phyloP scores from a whole-genome alignment of 306 rosid species.

The Vigna mungo region DNA sequence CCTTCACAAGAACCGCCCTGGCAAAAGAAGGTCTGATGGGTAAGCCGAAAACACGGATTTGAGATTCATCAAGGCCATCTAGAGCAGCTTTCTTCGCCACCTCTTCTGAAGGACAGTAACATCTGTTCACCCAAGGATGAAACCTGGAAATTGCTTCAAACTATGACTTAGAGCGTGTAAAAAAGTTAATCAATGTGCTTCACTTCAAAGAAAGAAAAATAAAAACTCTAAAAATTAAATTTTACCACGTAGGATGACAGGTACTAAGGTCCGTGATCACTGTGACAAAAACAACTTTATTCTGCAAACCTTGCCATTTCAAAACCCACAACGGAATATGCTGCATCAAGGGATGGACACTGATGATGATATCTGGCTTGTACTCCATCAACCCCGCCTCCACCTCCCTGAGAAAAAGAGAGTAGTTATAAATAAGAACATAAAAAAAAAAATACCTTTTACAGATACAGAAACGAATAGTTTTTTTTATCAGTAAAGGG shows the following conservation, averaged over 20 bases:
- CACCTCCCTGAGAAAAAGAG: constrained; percentile 74
- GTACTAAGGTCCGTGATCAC: constrained; percentile 90
- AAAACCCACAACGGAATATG: constrained; percentile 99
- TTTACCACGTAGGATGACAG: constrained; percentile 94
- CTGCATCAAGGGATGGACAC: constrained; percentile 98
- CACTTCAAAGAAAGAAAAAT: constrained; percentile 19
- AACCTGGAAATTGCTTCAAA: constrained; percentile 65
- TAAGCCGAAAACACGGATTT: constrained; percentile 74
- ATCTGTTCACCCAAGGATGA: constrained; percentile 93
- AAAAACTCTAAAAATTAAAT: constrained; percentile 23
- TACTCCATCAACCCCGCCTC: constrained; percentile 97
- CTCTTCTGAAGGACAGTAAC: constrained; percentile 89
- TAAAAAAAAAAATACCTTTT: neutral
- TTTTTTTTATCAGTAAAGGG: constrained; percentile 31
- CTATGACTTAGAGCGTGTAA: constrained; percentile 30
- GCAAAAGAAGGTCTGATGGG: constrained; percentile 97
- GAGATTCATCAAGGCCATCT: constrained; percentile 86
- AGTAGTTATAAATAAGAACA: constrained; percentile 43
- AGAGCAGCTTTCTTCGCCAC: constrained; percentile 82
- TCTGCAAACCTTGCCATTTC: constrained; percentile 97
- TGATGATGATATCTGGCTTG: constrained; percentile 91
- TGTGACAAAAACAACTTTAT: constrained; percentile 88
- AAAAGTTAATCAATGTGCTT: constrained; percentile 23
- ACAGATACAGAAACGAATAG: constrained; percentile 29
- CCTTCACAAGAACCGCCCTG: constrained; percentile 83